Evolutionary conservation across 768 basidiomycete genomes (phyloP), one percentile per base, ranked within the genome.

Genomic region (Calvatia gigantea): DNA sequence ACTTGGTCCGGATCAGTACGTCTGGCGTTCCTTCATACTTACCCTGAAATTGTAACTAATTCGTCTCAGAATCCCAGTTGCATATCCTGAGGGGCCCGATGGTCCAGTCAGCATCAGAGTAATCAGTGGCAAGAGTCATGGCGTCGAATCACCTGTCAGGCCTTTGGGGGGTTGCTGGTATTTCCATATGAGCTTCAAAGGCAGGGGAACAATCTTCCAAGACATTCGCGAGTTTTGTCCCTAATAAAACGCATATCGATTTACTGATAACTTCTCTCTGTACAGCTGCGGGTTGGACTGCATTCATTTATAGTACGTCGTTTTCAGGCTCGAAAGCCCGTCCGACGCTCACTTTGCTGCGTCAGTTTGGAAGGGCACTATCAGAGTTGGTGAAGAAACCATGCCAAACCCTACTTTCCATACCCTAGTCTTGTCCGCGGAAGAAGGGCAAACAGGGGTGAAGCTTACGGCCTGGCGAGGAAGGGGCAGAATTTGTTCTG

Each of bases 91-190:
- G 51, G 89, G 90, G 9, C 70, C 73, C 2, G 79, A 87, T 38
- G 90, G 90, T 4, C 78, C 80, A 11, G 74, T 87, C 31, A 80
- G 77, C 60, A 78, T 97, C 64, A 91, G 83, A 65, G 87, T 98
- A 37, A 91, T 98, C 61, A 93, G 90, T 59, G 96, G 96, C 4
- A 87, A 85, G 67, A 90, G 91, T 57, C 84, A 94, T 60, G 93
- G 90, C 11, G 77, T 85, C 12, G 87, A 88, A 65, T 94, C 92
- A 1, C 94, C 94, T 25, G 94, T 98, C 21, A 76, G 88, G 45
- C 92, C 92, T 0, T 80, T 94, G 0, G 95, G 95, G 11, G 95
- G 95, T 4, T 95, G 94, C 70, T 95, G 92, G 91, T 97, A 84
- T 70, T 86, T 95, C 73, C 91, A 95, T 65, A 71, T 87, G 58